Evolutionary conservation across 148 eudicot species (phyloP).

Genomic region (Vaccinium myrtillus): DNA sequence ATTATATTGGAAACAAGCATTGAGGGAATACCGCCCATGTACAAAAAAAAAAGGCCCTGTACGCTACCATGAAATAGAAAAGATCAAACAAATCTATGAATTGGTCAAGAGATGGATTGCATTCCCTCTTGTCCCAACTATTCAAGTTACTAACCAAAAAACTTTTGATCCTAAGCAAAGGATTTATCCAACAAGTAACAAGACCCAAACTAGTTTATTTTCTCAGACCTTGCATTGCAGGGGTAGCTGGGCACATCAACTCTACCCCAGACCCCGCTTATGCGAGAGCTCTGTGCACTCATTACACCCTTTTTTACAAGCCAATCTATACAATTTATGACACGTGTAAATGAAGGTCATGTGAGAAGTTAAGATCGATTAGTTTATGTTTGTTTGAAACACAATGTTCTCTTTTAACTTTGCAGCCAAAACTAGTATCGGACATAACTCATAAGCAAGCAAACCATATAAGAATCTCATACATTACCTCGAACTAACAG

Average conservation of each 20-base stretch:
- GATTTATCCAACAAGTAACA: too few relatives aligned
- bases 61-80: too few relatives aligned
- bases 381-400: neutral
- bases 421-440: neutral
- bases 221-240: neutral
- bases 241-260: neutral
- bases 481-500: neutral
- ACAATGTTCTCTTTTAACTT: neutral
- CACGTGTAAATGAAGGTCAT: neutral
- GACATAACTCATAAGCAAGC: neutral
- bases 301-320: neutral
- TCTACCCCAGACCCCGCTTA: neutral
- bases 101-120: too few relatives aligned
- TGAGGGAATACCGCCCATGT: too few relatives aligned
- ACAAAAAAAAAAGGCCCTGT: too few relatives aligned
- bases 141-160: too few relatives aligned
- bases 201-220: neutral
- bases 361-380: neutral
- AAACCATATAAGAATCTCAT: neutral
- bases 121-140: too few relatives aligned
- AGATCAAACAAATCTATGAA: too few relatives aligned
- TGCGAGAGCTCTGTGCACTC: neutral
- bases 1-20: too few relatives aligned
- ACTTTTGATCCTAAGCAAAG: too few relatives aligned
- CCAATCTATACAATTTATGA: neutral